Evolutionary conservation across 1,284 basidiomycete species (phyloP).

Genomic region (Fomitopsis schrenkii): DNA sequence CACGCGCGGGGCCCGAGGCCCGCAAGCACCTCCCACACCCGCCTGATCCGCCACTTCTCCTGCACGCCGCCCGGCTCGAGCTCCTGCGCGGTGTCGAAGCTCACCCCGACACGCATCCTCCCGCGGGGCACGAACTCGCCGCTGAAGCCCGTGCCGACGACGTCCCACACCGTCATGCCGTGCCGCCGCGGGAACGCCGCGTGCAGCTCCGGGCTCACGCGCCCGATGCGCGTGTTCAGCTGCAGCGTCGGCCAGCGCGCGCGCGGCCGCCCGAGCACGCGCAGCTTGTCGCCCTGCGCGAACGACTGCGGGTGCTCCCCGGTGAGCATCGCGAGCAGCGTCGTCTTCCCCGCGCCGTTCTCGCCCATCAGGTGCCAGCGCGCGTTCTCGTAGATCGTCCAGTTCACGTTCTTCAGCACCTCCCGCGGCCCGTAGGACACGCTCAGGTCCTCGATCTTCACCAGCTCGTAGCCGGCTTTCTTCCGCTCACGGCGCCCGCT

Average conservation of each 20-base stretch:
- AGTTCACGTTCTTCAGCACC: slow-evolving; percentile 74
- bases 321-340: slow-evolving; percentile 72
- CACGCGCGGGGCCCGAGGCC: slow-evolving; percentile 60
- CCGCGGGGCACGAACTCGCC: slow-evolving; percentile 67
- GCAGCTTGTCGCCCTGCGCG: slow-evolving; percentile 66
- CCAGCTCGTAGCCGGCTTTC: slow-evolving; percentile 10
- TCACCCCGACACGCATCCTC: slow-evolving; percentile 41
- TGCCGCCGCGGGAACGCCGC: slow-evolving; percentile 81
- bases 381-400: slow-evolving; percentile 78
- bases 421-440: slow-evolving; percentile 23
- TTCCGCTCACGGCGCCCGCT: neutral
- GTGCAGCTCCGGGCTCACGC: slow-evolving; percentile 76
- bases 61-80: slow-evolving; percentile 29
- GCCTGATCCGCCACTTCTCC: slow-evolving; percentile 41
- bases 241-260: slow-evolving; percentile 53
- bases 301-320: slow-evolving; percentile 96
- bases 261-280: slow-evolving; percentile 72
- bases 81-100: slow-evolving; percentile 22
- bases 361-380: slow-evolving; percentile 85
- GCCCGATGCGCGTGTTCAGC: slow-evolving; percentile 63
- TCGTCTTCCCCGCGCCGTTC: slow-evolving; percentile 96
- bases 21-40: slow-evolving; percentile 52
- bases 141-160: slow-evolving; percentile 82
- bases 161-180: slow-evolving; percentile 71
- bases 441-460: slow-evolving; percentile 15